Evolutionary conservation across 768 basidiomycete species (phyloP).

Genomic region (Russula virescens): DNA sequence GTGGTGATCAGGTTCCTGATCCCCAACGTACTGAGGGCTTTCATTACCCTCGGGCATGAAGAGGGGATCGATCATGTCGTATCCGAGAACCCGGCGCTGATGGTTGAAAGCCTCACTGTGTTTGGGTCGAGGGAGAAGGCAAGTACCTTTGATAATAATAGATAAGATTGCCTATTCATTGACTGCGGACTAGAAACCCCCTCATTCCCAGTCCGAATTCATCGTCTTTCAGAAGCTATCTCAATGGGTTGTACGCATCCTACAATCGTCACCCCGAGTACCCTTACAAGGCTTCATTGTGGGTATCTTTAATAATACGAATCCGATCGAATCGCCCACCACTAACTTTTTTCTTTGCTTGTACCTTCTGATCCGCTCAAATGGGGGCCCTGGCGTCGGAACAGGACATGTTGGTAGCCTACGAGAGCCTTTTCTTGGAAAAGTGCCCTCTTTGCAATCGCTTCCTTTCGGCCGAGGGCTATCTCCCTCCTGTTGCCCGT

Average conservation of each 20-base stretch:
- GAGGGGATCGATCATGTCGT: constrained; percentile 26
- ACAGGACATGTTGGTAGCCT: constrained; percentile 50
- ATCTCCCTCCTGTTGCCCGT: constrained; percentile 66
- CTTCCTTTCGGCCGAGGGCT: constrained; percentile 62
- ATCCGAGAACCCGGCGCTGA: constrained; percentile 29
- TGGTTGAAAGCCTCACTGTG: constrained; percentile 58
- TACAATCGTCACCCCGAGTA: constrained; percentile 49
- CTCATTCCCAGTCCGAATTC: constrained; percentile 66
- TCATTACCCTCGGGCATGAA: constrained; percentile 41
- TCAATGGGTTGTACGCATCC: constrained; percentile 57
- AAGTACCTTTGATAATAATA: constrained; percentile 1
- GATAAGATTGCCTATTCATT: background rate
- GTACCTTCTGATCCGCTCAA: constrained; percentile 8
- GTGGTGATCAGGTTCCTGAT: constrained; percentile 54
- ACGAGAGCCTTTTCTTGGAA: constrained; percentile 56
- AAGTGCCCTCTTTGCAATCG: constrained; percentile 57
- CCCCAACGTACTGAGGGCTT: constrained; percentile 60
- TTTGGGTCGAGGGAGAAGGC: constrained; percentile 75
- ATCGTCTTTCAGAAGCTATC: constrained; percentile 58
- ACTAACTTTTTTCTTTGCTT: background rate
- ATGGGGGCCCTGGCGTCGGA: background rate
- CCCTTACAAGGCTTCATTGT: constrained; percentile 52
- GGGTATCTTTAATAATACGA: constrained; percentile 15
- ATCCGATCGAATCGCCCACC: background rate
- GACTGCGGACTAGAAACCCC: constrained; percentile 43